Evolutionary conservation across 2,329 filamentous ascomycete species (phyloP), one percentile per base, ranked within the genome.

Genomic region (Cercospora sp.): DNA sequence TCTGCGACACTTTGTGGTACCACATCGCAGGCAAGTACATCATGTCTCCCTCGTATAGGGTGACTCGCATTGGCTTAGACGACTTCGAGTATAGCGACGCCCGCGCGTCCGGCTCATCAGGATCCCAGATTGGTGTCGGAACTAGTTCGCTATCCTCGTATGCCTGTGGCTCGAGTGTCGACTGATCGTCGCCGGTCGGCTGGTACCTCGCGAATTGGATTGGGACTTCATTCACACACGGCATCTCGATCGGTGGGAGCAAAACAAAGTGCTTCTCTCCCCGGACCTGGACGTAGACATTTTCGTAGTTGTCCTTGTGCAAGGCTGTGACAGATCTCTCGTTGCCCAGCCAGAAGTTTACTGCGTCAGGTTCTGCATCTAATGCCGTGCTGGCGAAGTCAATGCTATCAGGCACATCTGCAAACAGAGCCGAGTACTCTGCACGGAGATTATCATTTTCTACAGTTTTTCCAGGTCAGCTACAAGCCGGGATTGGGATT

Each of bases 301-400:
- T 95, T 78, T 95, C 91, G 78, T 94, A 94, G 74, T 91, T 91
- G 80, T 95, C 92, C 75, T 90, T 91, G 80, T 95, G 92, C 64
- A 94, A 79, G 0, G 90, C 89, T 0, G 91, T 94, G 1, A 86
- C 84, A 28, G 89, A 91, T 43, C 82, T 83, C 1, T 87, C 87
- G 79, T 92, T 91, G 64, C 92, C 92, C 61, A 95, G 88, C 92
- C 92, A 94, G 75, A 95, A 84, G 76, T 95, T 95, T 69, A 93
- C 86, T 13, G 92, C 92, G 70, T 95, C 92, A 0, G 91, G 90
- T 0, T 81, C 75, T 45, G 86, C 82, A 53, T 85, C 81, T 0
- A 94, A 85, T 0, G 91, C 91, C 69, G 92, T 88, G 30, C 89
- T 86, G 0, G 91, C 91, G 77, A 91, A 95, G 1, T 90, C 85